A percentile compares a stretch with the other conserved stretches of the same genome.
These are phyloP conservation scores for Chytriomyces confervae DNA, from an alignment of 192 early-diverging fungal genomes.

Conservation along the genomic window DNA sequence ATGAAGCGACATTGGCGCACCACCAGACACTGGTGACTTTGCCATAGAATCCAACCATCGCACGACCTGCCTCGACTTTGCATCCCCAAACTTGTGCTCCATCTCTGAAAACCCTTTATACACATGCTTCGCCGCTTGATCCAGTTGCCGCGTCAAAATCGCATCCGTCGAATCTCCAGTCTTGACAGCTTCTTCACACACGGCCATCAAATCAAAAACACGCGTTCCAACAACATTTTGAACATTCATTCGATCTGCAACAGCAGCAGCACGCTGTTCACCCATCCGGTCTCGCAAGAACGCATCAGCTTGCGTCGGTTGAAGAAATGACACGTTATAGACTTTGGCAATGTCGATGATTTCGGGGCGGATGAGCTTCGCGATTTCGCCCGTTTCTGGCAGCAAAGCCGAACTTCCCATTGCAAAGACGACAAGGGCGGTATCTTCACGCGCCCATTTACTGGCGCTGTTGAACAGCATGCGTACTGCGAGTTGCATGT, in stretches of 20 bases:
- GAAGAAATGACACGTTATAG: slow-evolving; percentile 11
- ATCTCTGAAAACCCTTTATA: neutral
- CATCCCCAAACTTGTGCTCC: neutral
- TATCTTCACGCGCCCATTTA: slow-evolving; percentile 39
- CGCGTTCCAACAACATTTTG: slow-evolving; percentile 16
- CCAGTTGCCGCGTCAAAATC: neutral
- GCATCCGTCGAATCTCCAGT: neutral
- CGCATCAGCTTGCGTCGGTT: neutral
- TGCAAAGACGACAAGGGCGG: slow-evolving; percentile 33
- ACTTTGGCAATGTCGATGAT: slow-evolving; percentile 16
- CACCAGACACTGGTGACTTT: neutral
- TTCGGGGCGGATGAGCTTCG: slow-evolving; percentile 13
- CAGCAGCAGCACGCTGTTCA: neutral
- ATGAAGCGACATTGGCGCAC: neutral
- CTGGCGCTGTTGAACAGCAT: slow-evolving; percentile 39
- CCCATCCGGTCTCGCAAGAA: slow-evolving; percentile 20
- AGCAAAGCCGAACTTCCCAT: neutral
- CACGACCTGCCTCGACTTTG: neutral
- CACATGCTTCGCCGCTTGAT: neutral
- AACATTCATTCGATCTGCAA: neutral
- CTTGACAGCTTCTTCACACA: slow-evolving; percentile 30
- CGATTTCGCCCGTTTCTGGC: neutral
- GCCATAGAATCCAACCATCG: neutral
- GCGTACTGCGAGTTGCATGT: neutral
- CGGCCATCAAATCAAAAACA: slow-evolving; percentile 19